Base-by-base conservation (phyloP, 2,329 filamentous ascomycete species). In the Fusarium anguioides region DNA sequence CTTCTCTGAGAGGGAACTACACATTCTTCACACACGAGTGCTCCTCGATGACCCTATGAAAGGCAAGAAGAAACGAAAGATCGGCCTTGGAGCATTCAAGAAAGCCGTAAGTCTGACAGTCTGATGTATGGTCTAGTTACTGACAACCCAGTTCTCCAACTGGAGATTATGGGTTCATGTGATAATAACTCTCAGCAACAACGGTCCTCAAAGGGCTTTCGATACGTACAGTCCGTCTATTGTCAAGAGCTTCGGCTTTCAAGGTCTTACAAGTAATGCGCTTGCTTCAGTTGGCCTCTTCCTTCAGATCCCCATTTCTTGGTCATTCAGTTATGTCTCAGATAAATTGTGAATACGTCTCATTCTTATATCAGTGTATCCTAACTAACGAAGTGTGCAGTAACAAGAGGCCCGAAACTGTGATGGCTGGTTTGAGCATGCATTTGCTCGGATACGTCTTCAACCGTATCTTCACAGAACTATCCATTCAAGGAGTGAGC, bases 151-250 rank as follows among this genome's bases (percentile, higher is more conserved):
- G 80, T 82, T 85, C 64, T 73, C 73, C 20, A 82, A 84, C 72
- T 85, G 84, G 76, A 79, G 84, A 2, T 78, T 87, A n/a, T 83
- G 82, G 77, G 74, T 81, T 8, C 86, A 87, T 48, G 78, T 84
- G 8, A 59, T 83, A 18, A 81, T 87, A 59, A 84, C 85, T 33
- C 65, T 85, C 27, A 63, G 77, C 74, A 84, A 84, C 74, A 80
- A 84, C 66, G 75, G 83, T 14, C 81, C 83, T 18, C 78, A 84
- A 68, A 68, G 80, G 72, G 79, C 80, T 3, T 81, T 84, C 39
- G 79, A 84, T 52, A 83, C 85, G 6, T 87, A 88, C 61, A 81
- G 83, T 0, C 86, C 86, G 0, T 81, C 81, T 8, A 82, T 88
- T 44, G 83, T 88, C 56, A 81, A 76, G 47, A 80, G 79, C 12